Percentiles rank a stretch among this genome's conserved stretches.
Evolutionary conservation across 257 asterid species (phyloP).

Genomic region (Solanum piurae): DNA sequence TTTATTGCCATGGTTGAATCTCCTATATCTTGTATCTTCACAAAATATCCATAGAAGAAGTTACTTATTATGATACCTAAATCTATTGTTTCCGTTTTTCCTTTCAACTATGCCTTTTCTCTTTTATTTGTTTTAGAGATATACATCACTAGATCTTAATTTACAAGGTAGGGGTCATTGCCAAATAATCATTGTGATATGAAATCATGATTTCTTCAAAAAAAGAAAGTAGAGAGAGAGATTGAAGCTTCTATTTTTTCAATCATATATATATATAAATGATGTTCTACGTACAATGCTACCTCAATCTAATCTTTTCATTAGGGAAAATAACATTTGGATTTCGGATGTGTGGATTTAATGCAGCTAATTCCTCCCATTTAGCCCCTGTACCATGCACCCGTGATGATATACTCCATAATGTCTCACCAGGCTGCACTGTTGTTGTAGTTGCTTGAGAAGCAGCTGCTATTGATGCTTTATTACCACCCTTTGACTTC

Average conservation of each 20-base stretch:
- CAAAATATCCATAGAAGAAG: background rate
- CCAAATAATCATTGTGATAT: background rate
- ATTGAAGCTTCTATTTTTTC: background rate
- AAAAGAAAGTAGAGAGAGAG: background rate
- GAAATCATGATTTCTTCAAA: background rate
- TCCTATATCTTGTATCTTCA: background rate
- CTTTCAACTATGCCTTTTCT: background rate
- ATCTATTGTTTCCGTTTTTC: background rate
- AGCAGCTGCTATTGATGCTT: constrained; percentile 25
- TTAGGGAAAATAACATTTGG: constrained; percentile 39
- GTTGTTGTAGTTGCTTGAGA: constrained; percentile 16
- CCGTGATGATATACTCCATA: constrained; percentile 86
- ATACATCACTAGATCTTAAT: background rate
- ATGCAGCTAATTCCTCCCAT: constrained; percentile 41
- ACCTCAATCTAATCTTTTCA: constrained; percentile 33
- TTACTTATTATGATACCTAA: background rate
- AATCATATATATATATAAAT: background rate
- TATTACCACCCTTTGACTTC: constrained; percentile 46
- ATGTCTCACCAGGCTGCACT: constrained; percentile 44
- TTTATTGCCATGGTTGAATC: background rate
- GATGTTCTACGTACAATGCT: constrained; percentile 3
- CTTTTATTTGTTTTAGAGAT: background rate
- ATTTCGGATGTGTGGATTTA: constrained; percentile 50
- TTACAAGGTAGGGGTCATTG: background rate
- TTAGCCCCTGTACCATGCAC: constrained; percentile 41